Percentiles rank a stretch among this genome's conserved stretches.
phyloP scores from a whole-genome alignment of 1,284 basidiomycete genomes.

The Marasmius oreades region DNA sequence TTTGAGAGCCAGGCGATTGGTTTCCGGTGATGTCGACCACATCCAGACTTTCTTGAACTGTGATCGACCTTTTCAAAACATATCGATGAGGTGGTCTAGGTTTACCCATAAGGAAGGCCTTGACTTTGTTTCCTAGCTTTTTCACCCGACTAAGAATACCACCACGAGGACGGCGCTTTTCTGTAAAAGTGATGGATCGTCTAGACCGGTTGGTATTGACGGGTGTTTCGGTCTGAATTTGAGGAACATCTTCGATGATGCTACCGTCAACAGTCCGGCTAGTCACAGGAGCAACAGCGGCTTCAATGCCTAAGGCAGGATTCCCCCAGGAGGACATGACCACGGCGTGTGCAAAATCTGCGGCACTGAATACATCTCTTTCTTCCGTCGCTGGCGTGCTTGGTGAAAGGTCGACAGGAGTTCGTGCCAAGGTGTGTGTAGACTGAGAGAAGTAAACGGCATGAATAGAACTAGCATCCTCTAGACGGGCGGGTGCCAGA shows the following conservation, averaged over 20 bases:
- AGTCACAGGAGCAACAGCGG: conserved; percentile 2
- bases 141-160: conserved; percentile 6
- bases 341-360: conserved; percentile 30
- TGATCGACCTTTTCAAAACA: not conserved
- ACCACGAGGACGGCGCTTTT: not conserved
- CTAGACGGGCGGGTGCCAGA: not conserved
- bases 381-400: not conserved
- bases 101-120: not conserved
- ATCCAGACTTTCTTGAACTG: not conserved
- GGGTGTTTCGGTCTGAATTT: conserved; percentile 1
- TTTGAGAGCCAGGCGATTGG: not conserved
- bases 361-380: conserved; percentile 19
- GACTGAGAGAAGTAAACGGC: not conserved
- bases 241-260: not conserved
- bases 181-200: not conserved
- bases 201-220: not conserved
- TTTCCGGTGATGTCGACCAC: not conserved
- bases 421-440: conserved; percentile 5
- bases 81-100: not conserved
- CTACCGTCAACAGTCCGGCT: not conserved
- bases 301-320: conserved; percentile 18
- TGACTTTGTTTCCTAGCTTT: conserved; percentile 7
- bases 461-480: not conserved
- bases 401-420: conserved; percentile 6
- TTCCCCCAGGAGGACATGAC: conserved; percentile 30